Percentiles rank a stretch among this genome's conserved stretches.
Conservation (phyloP, 202 grass and related monocot genomes). For the Musa balbisiana region DNA sequence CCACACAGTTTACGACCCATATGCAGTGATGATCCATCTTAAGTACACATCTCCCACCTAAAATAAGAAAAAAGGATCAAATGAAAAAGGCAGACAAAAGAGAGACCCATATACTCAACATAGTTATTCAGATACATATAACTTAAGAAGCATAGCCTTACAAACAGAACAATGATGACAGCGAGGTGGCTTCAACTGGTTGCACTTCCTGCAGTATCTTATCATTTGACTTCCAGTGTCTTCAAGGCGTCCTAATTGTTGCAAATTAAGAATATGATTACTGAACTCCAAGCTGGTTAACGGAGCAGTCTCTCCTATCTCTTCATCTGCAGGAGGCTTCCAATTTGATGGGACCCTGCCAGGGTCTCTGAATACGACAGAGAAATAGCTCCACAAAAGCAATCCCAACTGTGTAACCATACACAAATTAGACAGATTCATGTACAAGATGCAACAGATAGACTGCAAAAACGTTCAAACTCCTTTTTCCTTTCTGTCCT, state of each 20-base stretch:
- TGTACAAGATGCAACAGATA: constrained; percentile 1
- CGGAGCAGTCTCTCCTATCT: constrained; percentile 64
- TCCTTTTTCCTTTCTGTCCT: not conserved
- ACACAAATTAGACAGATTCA: constrained; percentile 3
- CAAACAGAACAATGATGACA: constrained; percentile 97
- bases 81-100: not conserved
- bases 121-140: not conserved
- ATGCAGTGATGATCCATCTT: constrained; percentile 91
- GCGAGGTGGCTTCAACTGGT: constrained; percentile 81
- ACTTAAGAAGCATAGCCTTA: constrained; percentile 25
- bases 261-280: constrained; percentile 34
- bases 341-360: constrained; percentile 71
- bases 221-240: constrained; percentile 39
- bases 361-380: constrained; percentile 69
- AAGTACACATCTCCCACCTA: constrained; percentile 87
- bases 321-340: constrained; percentile 62
- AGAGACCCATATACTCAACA: not conserved
- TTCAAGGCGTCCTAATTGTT: constrained; percentile 36
- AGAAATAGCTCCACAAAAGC: constrained; percentile 92
- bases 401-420: constrained; percentile 50
- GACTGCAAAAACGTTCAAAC: not conserved
- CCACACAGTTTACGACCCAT: constrained; percentile 17
- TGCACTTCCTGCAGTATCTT: constrained; percentile 89
- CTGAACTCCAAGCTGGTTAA: constrained; percentile 46
- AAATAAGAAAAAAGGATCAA: constrained; percentile 20